These are phyloP conservation scores for Taxillus chinensis DNA, from an alignment of 164 flowering plant genomes.

Conservation along the genomic window DNA sequence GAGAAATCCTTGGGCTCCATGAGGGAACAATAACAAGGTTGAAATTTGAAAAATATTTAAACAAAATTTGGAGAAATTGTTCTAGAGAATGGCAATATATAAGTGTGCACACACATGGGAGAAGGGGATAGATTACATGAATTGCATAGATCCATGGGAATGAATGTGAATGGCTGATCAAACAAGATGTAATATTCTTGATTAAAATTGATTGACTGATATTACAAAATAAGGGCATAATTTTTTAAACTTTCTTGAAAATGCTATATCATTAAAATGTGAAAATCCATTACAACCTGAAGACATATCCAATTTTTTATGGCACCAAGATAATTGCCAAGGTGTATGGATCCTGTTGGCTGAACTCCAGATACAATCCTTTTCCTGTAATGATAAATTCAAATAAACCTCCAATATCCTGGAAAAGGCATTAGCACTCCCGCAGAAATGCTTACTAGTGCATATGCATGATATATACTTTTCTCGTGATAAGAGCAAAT, in stretches of 20 bases:
- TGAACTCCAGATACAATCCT: slow-evolving; percentile 94
- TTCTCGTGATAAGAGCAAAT: too few relatives aligned
- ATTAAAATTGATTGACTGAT: not conserved
- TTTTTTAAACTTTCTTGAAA: not conserved
- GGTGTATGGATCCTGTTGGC: slow-evolving; percentile 89
- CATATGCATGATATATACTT: not conserved
- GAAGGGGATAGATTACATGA: too few relatives aligned
- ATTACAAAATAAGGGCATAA: not conserved
- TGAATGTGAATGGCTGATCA: too few relatives aligned
- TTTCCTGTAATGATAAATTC: slow-evolving; percentile 40
- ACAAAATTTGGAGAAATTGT: too few relatives aligned
- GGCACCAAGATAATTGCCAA: slow-evolving; percentile 95
- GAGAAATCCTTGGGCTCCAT: too few relatives aligned
- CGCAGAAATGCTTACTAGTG: not conserved
- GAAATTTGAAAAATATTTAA: too few relatives aligned
- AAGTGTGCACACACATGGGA: too few relatives aligned
- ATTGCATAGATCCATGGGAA: too few relatives aligned
- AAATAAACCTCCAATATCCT: not conserved
- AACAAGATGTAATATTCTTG: not conserved
- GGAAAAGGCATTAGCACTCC: not conserved
- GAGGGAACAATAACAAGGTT: too few relatives aligned
- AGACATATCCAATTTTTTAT: slow-evolving; percentile 84
- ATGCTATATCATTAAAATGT: not conserved
- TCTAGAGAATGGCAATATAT: too few relatives aligned
- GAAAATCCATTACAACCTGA: slow-evolving; percentile 42